phyloP scores from a whole-genome alignment of 306 rosid species.

The Urtica urens region DNA sequence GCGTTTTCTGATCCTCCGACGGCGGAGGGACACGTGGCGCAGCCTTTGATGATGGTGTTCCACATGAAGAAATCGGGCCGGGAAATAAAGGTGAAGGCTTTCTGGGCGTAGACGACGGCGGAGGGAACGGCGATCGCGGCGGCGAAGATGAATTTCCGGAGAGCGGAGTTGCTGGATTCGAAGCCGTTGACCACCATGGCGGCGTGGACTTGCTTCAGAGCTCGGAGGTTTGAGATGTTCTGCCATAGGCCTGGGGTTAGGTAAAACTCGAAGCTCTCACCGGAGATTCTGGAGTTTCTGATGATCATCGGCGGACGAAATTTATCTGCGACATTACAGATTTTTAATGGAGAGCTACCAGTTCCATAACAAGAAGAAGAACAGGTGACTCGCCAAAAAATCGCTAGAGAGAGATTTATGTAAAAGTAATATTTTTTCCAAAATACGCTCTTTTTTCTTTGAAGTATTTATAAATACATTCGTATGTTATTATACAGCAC shows the following conservation, averaged over 20 bases:
- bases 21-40: slow-evolving; percentile 36
- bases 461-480: too few relatives aligned
- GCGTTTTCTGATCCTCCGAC: slow-evolving; percentile 38
- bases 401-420: too few relatives aligned
- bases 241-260: slow-evolving; percentile 28
- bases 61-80: slow-evolving; percentile 66
- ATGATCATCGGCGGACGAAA: too few relatives aligned
- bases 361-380: too few relatives aligned
- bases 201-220: slow-evolving; percentile 61
- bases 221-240: slow-evolving; percentile 31
- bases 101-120: slow-evolving; percentile 44
- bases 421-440: too few relatives aligned
- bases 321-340: too few relatives aligned
- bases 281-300: too few relatives aligned
- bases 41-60: slow-evolving; percentile 67
- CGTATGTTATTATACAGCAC: too few relatives aligned
- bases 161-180: slow-evolving; percentile 31
- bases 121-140: slow-evolving; percentile 39
- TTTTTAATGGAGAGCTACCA: too few relatives aligned
- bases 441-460: too few relatives aligned
- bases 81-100: slow-evolving; percentile 44
- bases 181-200: slow-evolving; percentile 52
- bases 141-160: slow-evolving; percentile 41
- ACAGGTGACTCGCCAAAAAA: too few relatives aligned
- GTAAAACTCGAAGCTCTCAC: too few relatives aligned